Base-by-base conservation (phyloP, 129 eudicot genomes). In the Tagetes patula region DNA sequence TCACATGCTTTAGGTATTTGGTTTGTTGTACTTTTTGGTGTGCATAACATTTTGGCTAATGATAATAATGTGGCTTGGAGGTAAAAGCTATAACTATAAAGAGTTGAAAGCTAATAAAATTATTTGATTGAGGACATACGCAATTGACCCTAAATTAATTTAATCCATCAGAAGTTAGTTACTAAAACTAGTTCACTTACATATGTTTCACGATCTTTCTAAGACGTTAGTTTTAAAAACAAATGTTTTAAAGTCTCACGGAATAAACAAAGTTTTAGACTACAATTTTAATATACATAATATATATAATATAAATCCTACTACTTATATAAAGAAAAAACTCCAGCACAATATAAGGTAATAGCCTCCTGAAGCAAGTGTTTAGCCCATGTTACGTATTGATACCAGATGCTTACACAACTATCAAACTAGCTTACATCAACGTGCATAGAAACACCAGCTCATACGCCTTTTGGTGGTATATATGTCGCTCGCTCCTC, bases 401-500 rank as follows among this genome's bases (percentile, higher is more conserved):
- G 30, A 49, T 20, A 49, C 67, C 67, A 78, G 40, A 20, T 27
- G 33, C 31, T 32, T 70, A 62, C 77, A 71, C 77, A 71, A 70
- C 67, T 71, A 58, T 33, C 32, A 63, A 69, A 65, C 55, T 41
- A 45, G 47, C 56, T 30, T 65, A 59, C 63, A 68, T 50, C 64
- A 27, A 63, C 14, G n/a, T 9, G 75, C 63, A 65, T 31, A 52
- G 38, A 69, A 58, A 67, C 52, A 49, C 2, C 20, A n/a, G 60
- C 77, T 79, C 83, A 85, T 34, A n/a, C 62, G n/a, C 86, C 84
- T 75, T 88, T 85, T 30, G 97, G 97, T 31, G 91, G 90, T 78
- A 72, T 63, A 73, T 91, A 91, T 14, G 41, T 80, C 62, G 67
- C 82, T 27, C 74, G 86, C 80, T 84, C 97, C 45, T 91, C 95